Evolutionary conservation across 768 basidiomycete species (phyloP), one percentile per base, ranked within the genome.

Genomic region (Russula emetica): DNA sequence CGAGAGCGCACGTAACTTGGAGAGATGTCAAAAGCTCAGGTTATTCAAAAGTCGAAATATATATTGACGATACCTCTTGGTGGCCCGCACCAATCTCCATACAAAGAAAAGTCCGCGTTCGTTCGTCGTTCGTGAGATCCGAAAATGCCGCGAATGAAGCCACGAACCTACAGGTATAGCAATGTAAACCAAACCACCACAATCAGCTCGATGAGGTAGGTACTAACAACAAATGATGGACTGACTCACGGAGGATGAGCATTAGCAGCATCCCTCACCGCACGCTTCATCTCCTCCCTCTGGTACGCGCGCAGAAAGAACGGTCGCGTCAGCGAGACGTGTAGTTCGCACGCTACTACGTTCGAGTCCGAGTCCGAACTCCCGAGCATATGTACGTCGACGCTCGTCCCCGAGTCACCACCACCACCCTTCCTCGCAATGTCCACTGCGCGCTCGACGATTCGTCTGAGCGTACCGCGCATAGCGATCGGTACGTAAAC

Each of bases 11-110:
- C 76, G 75, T 14, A 94, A 74, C 94, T 96, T 36, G 36, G 36
- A 69, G n/a, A 69, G n/a, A 58, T 64, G 49, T 54, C 55, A 57
- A 55, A 57, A 55, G 42, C 44, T 59, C 56, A n/a, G 47, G 14
- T 30, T 26, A 20, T 55, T 59, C 51, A 61, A 20, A 44, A 9
- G 20, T 22, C 22, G 52, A 18, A 38, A 42, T 13, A 4, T 24
- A 26, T 3, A 63, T 16, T 47, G 18, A 65, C 65, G 11, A 55
- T 70, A 94, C 95, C 78, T 94, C 82, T 26, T 75, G 74, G 71
- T 93, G 85, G 0, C 94, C 95, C 8, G 90, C 91, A 24, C 94
- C 93, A 50, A 94, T 77, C 71, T 95, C 88, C 56, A 93, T 71
- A 8, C 85, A 82, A 50, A 98, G 77, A 73, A 98, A 97, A 1